These are phyloP conservation scores for Wickerhamiella musiphila DNA, from an alignment of 805 yeast species.

Conservation along the genomic window DNA sequence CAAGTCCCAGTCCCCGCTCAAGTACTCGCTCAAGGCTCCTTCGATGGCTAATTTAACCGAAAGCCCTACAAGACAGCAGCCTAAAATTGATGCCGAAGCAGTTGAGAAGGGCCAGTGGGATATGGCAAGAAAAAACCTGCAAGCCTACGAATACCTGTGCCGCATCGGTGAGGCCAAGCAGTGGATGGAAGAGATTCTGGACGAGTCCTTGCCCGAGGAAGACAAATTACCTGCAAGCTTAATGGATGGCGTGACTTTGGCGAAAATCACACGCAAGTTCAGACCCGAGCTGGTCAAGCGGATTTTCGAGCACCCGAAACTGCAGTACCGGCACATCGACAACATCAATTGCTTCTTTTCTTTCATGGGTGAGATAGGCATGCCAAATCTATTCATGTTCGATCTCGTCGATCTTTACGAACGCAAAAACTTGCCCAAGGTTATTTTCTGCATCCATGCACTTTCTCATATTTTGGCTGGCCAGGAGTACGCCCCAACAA, in stretches of 20 bases:
- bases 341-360: conserved; percentile 69
- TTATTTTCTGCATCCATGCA: conserved; percentile 84
- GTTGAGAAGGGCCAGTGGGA: too few species aligned
- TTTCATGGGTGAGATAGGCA: conserved; percentile 46
- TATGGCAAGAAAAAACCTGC: conserved; percentile 25
- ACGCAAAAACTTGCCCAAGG: conserved; percentile 81
- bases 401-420: conserved; percentile 89
- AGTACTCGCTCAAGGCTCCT: too few species aligned
- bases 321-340: conserved; percentile 83
- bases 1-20: too few species aligned
- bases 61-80: too few species aligned
- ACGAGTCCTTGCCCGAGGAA: conserved; percentile 39
- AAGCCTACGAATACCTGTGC: conserved; percentile 64
- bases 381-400: conserved; percentile 78
- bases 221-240: conserved; percentile 47
- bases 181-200: conserved; percentile 56
- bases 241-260: conserved; percentile 72
- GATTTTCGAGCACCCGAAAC: conserved; percentile 38
- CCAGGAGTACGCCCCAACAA: conserved; percentile 38
- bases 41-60: too few species aligned
- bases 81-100: too few species aligned
- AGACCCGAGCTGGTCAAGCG: conserved; percentile 45
- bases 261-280: conserved; percentile 56
- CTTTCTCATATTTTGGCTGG: conserved; percentile 53
- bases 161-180: conserved; percentile 64